phyloP scores from a whole-genome alignment of 73 alveolate species.

The Durusdinium trenchii region DNA sequence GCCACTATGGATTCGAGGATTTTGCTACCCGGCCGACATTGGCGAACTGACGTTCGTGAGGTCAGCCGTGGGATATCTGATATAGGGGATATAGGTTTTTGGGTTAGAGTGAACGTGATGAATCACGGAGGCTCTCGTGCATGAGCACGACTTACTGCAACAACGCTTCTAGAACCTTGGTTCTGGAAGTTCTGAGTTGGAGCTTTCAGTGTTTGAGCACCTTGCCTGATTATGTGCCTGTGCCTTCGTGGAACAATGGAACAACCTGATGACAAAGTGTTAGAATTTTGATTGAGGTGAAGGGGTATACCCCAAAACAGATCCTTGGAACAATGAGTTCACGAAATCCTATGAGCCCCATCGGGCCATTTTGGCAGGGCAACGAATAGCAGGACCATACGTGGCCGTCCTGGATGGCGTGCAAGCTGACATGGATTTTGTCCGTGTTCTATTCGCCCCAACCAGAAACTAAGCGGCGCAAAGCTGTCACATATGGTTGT shows the following conservation, averaged over 20 bases:
- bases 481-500: background rate
- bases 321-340: background rate
- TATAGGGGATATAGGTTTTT: no score
- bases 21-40: no score
- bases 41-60: no score
- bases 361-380: background rate
- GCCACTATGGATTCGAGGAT: no score
- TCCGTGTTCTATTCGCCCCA: background rate
- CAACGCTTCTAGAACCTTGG: background rate
- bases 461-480: background rate
- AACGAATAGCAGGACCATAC: background rate
- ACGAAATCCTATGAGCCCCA: background rate
- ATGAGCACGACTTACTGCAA: conserved; percentile 10
- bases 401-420: background rate
- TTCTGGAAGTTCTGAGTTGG: background rate
- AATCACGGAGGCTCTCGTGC: conserved; percentile 23
- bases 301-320: background rate
- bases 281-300: background rate
- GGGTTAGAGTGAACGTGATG: no score
- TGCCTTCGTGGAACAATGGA: background rate
- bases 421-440: conserved; percentile 24
- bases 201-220: background rate
- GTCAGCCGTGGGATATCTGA: no score
- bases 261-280: background rate
- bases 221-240: background rate